These are phyloP conservation scores for Cruciata laevipes DNA, from an alignment of 257 asterid species.

Conservation along the genomic window DNA sequence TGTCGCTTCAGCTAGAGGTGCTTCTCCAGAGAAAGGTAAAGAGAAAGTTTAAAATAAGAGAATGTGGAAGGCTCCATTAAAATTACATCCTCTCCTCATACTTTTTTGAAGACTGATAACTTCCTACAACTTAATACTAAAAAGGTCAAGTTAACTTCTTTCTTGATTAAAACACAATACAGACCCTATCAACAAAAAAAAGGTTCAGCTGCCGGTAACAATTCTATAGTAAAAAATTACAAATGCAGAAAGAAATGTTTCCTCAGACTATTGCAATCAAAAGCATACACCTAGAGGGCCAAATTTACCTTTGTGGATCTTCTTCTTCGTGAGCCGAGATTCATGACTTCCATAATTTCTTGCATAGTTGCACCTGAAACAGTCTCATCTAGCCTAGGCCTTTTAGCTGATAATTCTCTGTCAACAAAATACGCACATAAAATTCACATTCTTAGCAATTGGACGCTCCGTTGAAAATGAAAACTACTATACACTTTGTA, in stretches of 20 bases:
- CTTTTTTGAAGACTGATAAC: not conserved
- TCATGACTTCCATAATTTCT: conserved; percentile 74
- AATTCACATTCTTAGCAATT: not conserved
- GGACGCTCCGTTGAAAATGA: not conserved
- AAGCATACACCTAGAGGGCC: conserved; percentile 1
- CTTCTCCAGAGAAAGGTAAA: not conserved
- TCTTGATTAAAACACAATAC: not conserved
- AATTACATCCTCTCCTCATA: not conserved
- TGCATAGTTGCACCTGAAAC: conserved; percentile 46
- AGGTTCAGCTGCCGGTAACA: not conserved
- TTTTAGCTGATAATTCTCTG: conserved; percentile 54
- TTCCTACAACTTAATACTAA: not conserved
- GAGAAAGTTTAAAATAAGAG: not conserved
- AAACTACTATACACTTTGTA: not conserved
- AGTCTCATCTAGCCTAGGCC: conserved; percentile 46
- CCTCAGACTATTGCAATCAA: not conserved
- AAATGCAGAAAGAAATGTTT: not conserved
- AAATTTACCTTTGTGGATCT: conserved; percentile 60
- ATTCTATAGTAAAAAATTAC: not conserved
- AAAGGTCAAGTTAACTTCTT: not conserved
- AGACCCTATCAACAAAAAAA: not conserved
- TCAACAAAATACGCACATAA: not conserved
- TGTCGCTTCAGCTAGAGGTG: not conserved
- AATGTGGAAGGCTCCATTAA: not conserved
- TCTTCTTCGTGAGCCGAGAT: conserved; percentile 41